Evolutionary conservation across 2,329 filamentous ascomycete genomes (phyloP).

Genomic region (Sclerotinia trifoliorum): DNA sequence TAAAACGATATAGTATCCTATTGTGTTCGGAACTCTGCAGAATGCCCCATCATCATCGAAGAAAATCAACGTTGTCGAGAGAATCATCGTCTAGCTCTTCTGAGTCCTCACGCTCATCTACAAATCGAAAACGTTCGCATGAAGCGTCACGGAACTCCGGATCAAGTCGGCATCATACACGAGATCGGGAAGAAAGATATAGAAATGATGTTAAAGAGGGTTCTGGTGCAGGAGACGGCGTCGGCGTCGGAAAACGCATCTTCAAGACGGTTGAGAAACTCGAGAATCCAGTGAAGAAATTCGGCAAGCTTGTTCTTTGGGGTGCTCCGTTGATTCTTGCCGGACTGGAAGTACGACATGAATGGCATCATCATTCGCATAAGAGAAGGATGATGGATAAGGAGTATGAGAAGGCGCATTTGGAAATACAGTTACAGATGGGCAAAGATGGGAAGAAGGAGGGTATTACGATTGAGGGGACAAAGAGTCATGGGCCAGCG

Average conservation of each 20-base stretch:
- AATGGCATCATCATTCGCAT: constrained; percentile 20
- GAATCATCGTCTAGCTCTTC: constrained; percentile 12
- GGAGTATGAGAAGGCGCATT: constrained; percentile 23
- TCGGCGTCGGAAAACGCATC: neutral
- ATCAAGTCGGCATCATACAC: neutral
- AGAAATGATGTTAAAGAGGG: neutral
- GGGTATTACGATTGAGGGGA: neutral
- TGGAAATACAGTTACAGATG: constrained; percentile 20
- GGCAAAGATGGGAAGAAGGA: constrained; percentile 9
- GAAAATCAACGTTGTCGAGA: constrained; percentile 3
- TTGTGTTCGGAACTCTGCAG: neutral
- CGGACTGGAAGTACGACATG: constrained; percentile 16
- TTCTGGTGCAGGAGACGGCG: neutral
- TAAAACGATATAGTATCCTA: neutral
- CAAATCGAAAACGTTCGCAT: neutral
- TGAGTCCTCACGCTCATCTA: constrained; percentile 9
- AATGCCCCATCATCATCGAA: constrained; percentile 5
- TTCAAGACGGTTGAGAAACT: constrained; percentile 15
- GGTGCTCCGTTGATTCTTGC: constrained; percentile 16
- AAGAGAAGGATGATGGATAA: constrained; percentile 23
- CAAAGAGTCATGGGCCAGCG: neutral
- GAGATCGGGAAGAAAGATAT: neutral
- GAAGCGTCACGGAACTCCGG: neutral
- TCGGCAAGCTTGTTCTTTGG: constrained; percentile 21
- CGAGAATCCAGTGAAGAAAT: constrained; percentile 20